Base-by-base conservation (phyloP, 805 yeast genomes). In the Ogataea henricii region DNA sequence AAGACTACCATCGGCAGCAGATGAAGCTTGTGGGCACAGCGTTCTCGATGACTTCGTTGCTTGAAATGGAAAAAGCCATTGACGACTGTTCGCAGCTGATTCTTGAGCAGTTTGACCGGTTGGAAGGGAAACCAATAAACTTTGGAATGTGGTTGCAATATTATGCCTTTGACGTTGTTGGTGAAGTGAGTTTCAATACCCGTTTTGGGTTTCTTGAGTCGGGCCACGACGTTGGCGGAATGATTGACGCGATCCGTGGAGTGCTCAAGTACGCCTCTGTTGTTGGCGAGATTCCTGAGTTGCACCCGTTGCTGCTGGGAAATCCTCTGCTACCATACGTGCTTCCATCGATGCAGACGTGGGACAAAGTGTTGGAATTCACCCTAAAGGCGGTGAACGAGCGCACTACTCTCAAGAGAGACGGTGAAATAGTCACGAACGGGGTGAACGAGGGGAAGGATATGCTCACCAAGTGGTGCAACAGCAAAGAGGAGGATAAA, bases 161-260 rank as follows among this genome's bases (percentile, higher is more conserved):
- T 18, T 53, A 51, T 42, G 57, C 57, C 6, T 53, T 53, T 40
- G 57, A 53, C 38, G 57, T 51, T 30, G 55, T 53, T 22, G 57
- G 55, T 16, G 53, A 51, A 23, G 51, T 53, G 22, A 51, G 51
- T 12, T 53, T 53, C 49, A 51, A 48, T 39, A 41, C 46, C 4
- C 49, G 39, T 23, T 32, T 53, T 7, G 57, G 57, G 3, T 53
- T 53, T 27, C 46, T 53, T 38, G 38, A 51, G 33, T 36, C 41
- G 9, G 57, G 57, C 16, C 37, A 37, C 17, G 57, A 53, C 29
- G 53, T 53, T 21, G 54, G 46, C 14, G 48, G 43, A 2, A 53
- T 53, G 55, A 53, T 51, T 30, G 35, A 23, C 9, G 49, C 49
- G 2, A 53, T 53, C 27, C 47, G 53, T 27, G 55, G 57, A 12